These are phyloP conservation scores for Zymoseptoria brevis DNA, from an alignment of 2,329 filamentous ascomycete genomes.

Conservation along the genomic window DNA sequence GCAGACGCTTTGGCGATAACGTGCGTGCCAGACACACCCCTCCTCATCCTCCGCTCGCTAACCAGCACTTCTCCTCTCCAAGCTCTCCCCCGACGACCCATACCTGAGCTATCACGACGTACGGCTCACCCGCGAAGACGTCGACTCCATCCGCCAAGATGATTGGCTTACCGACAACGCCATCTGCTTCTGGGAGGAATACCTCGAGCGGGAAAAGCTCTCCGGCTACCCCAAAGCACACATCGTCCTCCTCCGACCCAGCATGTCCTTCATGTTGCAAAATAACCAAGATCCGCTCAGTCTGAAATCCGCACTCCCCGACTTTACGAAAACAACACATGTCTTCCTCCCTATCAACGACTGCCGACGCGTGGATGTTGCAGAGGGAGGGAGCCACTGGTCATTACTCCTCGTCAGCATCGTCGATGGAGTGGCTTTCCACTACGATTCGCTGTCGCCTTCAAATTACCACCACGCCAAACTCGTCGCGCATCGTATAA, in stretches of 20 bases:
- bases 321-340: constrained; percentile 75
- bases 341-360: constrained; percentile 96
- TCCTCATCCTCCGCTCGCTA: not conserved
- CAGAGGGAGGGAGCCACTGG: constrained; percentile 94
- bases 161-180: constrained; percentile 98
- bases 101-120: constrained; percentile 57
- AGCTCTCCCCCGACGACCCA: constrained; percentile 56
- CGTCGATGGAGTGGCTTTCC: constrained; percentile 85
- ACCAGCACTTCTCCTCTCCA: constrained; percentile 1
- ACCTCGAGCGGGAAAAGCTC: constrained; percentile 83
- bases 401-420: constrained; percentile 82
- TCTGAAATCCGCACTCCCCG: constrained; percentile 62
- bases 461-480: constrained; percentile 69
- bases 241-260: constrained; percentile 83
- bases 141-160: constrained; percentile 68
- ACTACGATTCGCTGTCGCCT: constrained; percentile 82
- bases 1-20: constrained; percentile 44
- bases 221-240: constrained; percentile 69
- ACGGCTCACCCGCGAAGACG: constrained; percentile 77
- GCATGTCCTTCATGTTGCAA: constrained; percentile 87
- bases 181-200: constrained; percentile 97
- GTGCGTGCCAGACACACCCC: constrained; percentile 29
- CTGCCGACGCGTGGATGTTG: constrained; percentile 61
- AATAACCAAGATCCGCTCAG: constrained; percentile 54
- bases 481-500: constrained; percentile 60